These are phyloP conservation scores for Hemerocallis citrina DNA, from an alignment of 106 monocot species.

Conservation along the genomic window DNA sequence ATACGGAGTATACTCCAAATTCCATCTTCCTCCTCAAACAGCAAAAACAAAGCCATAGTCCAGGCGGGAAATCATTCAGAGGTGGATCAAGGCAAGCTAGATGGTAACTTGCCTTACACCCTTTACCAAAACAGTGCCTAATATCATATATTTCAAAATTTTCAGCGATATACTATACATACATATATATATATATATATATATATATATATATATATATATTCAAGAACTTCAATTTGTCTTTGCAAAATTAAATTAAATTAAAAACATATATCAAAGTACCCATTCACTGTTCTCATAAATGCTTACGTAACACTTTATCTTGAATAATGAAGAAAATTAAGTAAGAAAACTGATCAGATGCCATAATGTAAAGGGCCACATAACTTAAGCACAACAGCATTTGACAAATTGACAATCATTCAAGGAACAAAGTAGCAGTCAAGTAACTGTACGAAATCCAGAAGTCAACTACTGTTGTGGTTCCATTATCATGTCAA, in stretches of 20 bases:
- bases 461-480: too few relatives aligned
- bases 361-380: too few relatives aligned
- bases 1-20: slow-evolving; percentile 43
- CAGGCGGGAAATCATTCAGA: slow-evolving; percentile 23
- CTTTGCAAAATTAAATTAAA: neutral
- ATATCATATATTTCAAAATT: neutral
- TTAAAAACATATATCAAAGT: neutral
- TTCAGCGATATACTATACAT: neutral
- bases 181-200: neutral
- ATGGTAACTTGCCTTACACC: slow-evolving; percentile 60
- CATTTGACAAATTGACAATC: too few relatives aligned
- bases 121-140: slow-evolving; percentile 57
- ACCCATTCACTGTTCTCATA: neutral
- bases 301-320: neutral
- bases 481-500: too few relatives aligned
- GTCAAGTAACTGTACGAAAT: too few relatives aligned
- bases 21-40: slow-evolving; percentile 53
- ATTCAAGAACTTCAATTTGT: neutral
- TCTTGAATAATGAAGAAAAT: neutral
- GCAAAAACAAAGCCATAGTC: slow-evolving; percentile 44
- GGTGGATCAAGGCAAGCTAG: slow-evolving; percentile 61
- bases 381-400: too few relatives aligned
- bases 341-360: too few relatives aligned
- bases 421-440: too few relatives aligned
- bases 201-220: neutral